Base-by-base conservation (phyloP, 768 basidiomycete species). In the Tulasnella sp. region DNA sequence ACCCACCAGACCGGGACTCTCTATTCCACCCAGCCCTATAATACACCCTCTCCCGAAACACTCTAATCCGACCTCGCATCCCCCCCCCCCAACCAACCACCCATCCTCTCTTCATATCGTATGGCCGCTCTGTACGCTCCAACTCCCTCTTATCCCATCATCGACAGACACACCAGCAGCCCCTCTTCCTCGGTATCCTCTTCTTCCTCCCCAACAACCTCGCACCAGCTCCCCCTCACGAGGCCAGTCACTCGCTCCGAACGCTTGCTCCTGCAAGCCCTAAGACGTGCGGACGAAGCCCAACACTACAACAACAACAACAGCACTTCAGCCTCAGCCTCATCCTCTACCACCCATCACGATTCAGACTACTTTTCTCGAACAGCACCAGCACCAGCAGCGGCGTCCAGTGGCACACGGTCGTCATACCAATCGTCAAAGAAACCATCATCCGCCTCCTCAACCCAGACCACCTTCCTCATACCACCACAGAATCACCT, bases 321-420 rank as follows among this genome's bases (percentile, higher is more conserved):
- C 34, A 5, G 15, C 34, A 7, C 34, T 38, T 38, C 34, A 38
- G 5, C 34, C 5, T 7, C 34, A 5, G 34, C 15, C 5, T 38
- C 34, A 7, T 38, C 25, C 10, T 19, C 19, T n/a, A 21, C 19
- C 48, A 27, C 31, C 57, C 11, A 22, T 24, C 17, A 21, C 4
- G 54, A 56, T 43, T 43, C 54, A 4, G 57, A 59, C 49, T 59
- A 59, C 49, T 59, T 49, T 51, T 51, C 57, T 31, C 57, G 41
- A 2, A 10, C 54, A 22, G 44, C 29, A 29, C 25, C 31, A 24
- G 7, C n/a, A n/a, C n/a, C n/a, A n/a, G n/a, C n/a, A n/a, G n/a
- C n/a, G n/a, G n/a, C n/a, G n/a, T n/a, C 45, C 45, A 19, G 29
- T 38, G 30, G 46, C 31, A 42, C 38, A 56, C 29, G 54, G 42